Base-by-base conservation (phyloP, 352 stramenopile genomes). In the Pythium volutum region DNA sequence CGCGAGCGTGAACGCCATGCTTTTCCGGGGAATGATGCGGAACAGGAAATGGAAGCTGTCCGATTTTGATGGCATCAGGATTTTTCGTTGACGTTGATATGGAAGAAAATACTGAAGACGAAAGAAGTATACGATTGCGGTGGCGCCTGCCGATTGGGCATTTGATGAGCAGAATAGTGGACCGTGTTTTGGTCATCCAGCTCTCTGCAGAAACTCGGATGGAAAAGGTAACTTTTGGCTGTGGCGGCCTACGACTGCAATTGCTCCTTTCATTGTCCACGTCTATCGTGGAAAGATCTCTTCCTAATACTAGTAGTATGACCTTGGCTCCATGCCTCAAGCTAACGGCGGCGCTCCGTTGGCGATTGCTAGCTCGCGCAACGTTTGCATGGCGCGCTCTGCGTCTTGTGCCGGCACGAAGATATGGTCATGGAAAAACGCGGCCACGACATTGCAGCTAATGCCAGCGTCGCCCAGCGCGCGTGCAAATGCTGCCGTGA, bases 401-500 rank as follows among this genome's bases (percentile, higher is more conserved):
- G 58, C 58, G 58, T 65, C 58, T 6, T 23, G 11, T 16, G 29
- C 25, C 23, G 58, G 48, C 31, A 65, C 58, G 33, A 65, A 65
- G 23, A 65, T 65, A 49, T 65, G 58, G 58, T 65, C 58, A 49
- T 65, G 58, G 58, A 53, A 59, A 41, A 48, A 65, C 1, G 58
- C 58, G 15, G 58, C 58, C 38, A 65, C 49, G 18, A 59, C 58
- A 33, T 65, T 65, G 49, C 58, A 65, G 58, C 58, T 65, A 16
- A 65, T 57, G 22, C 23, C 42, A 10, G 58, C 58, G 22, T 45
- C 49, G 31, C 58, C 58, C 25, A 65, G 49, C 31, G 58, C 58
- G 14, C 33, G 29, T 12, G 58, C 48, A 29, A 65, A 65, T 26
- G 58, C 58, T 7, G 58, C 58, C 7, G 58, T 65, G 49, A 65